phyloP scores from a whole-genome alignment of 2,329 filamentous ascomycete genomes.

The Sporothrix mexicana region DNA sequence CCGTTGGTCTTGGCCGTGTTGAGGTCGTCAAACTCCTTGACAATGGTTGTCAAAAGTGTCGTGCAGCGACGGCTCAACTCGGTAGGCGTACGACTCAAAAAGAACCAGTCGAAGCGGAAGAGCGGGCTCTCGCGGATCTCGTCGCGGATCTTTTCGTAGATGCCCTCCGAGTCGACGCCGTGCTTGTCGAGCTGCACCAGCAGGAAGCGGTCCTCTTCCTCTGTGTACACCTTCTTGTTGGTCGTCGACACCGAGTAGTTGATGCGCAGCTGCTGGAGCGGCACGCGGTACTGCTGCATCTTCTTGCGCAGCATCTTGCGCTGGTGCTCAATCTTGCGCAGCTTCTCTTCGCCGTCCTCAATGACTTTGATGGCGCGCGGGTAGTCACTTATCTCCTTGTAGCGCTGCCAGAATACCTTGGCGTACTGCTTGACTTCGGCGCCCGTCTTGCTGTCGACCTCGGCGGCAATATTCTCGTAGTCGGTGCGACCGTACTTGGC shows the following conservation, averaged over 20 bases:
- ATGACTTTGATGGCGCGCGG: conserved; percentile 87
- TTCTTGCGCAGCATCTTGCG: conserved; percentile 93
- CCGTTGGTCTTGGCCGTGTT: conserved; percentile 57
- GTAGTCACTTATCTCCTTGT: conserved; percentile 88
- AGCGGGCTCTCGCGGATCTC: conserved; percentile 93
- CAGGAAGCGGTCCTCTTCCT: conserved; percentile 95
- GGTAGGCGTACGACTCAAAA: conserved; percentile 89
- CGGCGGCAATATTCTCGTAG: conserved; percentile 82
- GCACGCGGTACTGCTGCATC: conserved; percentile 95
- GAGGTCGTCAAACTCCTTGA: conserved; percentile 86
- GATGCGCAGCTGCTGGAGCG: conserved; percentile 95
- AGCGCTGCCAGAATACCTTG: conserved; percentile 95
- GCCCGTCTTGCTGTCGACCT: conserved; percentile 87
- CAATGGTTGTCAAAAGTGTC: conserved; percentile 90
- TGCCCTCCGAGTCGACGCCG: conserved; percentile 85
- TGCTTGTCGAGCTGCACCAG: conserved; percentile 91
- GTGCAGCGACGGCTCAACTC: conserved; percentile 93
- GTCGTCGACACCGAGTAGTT: conserved; percentile 99
- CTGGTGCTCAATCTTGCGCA: conserved; percentile 87
- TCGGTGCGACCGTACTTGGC: conserved; percentile 89
- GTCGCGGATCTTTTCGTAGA: conserved; percentile 95
- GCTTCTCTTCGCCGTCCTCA: conserved; percentile 89
- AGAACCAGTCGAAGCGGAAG: conserved; percentile 99
- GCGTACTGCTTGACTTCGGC: conserved; percentile 89
- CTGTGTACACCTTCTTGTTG: conserved; percentile 99